These are phyloP conservation scores for Tylopilus sp. DNA, from an alignment of 1,284 basidiomycete species.

Conservation along the genomic window DNA sequence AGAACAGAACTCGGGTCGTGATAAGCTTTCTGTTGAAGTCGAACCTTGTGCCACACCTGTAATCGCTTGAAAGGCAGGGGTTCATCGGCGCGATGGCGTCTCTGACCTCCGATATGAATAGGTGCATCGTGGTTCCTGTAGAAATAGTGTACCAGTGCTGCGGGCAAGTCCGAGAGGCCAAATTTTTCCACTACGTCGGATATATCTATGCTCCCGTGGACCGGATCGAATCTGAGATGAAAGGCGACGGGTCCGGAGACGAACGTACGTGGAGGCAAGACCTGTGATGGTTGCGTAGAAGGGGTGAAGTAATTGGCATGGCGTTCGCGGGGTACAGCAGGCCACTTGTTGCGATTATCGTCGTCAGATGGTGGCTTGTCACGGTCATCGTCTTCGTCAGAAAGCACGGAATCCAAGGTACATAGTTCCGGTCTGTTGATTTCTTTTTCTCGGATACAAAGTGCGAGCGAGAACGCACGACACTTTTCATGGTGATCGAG, in stretches of 20 bases:
- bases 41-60: constrained; percentile 2
- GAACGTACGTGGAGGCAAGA: constrained; percentile 31
- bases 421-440: background rate
- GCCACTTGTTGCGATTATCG: no score
- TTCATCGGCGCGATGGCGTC: constrained; percentile 26
- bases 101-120: constrained; percentile 11
- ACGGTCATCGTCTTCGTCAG: no score
- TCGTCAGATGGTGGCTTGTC: no score
- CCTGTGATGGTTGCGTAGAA: background rate
- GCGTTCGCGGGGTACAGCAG: no score
- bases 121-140: constrained; percentile 39
- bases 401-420: no score
- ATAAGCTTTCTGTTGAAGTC: constrained; percentile 13
- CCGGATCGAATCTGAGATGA: constrained; percentile 36
- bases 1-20: constrained; percentile 28
- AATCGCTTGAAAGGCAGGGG: background rate
- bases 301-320: background rate
- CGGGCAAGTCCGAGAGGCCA: constrained; percentile 9
- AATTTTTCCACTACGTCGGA: constrained; percentile 15
- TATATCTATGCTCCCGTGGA: constrained; percentile 24
- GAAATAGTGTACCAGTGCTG: constrained; percentile 34
- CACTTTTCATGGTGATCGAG: constrained; percentile 42
- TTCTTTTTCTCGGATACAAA: background rate
- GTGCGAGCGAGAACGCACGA: constrained; percentile 34
- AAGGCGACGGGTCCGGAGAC: constrained; percentile 29